Conservation (phyloP, 2,329 filamentous ascomycete species). For the Botryotinia globosa region DNA sequence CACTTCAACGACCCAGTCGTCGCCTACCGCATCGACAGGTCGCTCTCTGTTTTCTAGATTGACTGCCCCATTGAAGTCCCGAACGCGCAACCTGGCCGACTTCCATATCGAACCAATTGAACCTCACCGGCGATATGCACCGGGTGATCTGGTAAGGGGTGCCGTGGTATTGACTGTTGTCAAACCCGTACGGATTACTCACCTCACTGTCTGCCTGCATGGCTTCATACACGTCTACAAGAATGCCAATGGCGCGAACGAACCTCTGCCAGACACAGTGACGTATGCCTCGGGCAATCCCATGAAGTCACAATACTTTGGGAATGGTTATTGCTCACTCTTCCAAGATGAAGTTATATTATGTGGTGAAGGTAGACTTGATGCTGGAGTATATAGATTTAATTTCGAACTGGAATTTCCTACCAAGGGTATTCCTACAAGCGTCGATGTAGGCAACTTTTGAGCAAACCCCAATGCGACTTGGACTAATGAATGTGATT, state of each 20-base stretch:
- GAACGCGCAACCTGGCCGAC: conserved; percentile 66
- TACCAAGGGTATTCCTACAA: conserved; percentile 72
- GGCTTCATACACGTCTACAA: conserved; percentile 79
- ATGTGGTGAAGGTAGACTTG: conserved; percentile 73
- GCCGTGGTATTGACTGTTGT: conserved; percentile 69
- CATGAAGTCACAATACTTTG: conserved; percentile 56
- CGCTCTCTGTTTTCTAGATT: conserved; percentile 43
- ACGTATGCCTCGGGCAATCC: conserved; percentile 40
- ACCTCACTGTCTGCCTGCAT: conserved; percentile 74
- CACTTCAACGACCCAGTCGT: conserved; percentile 30
- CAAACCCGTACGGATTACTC: conserved; percentile 74
- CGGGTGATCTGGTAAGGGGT: conserved; percentile 70
- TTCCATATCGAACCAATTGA: conserved; percentile 77
- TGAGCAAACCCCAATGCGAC: conserved; percentile 7
- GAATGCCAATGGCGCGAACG: conserved; percentile 55
- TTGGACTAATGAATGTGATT: conserved; percentile 11
- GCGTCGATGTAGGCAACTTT: conserved; percentile 74
- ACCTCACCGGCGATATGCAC: conserved; percentile 72
- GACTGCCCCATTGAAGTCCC: conserved; percentile 45
- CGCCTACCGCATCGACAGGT: conserved; percentile 30
- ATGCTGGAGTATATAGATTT: conserved; percentile 75
- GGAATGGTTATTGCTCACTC: conserved; percentile 74
- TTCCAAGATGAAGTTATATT: conserved; percentile 81
- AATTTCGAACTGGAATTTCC: conserved; percentile 73
- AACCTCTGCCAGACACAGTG: conserved; percentile 41